Percentiles rank a stretch among this genome's conserved stretches.
Conservation (phyloP, 768 basidiomycete genomes). For the Suillus clintonianus region DNA sequence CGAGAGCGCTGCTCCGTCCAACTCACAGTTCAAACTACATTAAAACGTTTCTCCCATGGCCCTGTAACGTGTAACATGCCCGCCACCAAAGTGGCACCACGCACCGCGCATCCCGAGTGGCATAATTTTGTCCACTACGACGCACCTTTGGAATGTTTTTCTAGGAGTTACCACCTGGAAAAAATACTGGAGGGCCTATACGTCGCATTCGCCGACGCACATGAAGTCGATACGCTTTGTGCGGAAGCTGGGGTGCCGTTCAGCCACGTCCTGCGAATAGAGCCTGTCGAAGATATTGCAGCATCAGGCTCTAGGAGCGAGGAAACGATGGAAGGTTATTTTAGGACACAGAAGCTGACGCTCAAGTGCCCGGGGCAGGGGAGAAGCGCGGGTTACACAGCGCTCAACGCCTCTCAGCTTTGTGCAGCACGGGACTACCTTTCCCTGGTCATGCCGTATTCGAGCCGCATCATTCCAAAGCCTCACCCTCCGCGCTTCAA, state of each 20-base stretch:
- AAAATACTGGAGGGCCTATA: conserved; percentile 15
- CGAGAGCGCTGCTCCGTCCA: conserved; percentile 8
- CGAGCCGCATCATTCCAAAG: conserved; percentile 4
- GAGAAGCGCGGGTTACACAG: conserved; percentile 9
- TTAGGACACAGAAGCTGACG: conserved; percentile 1
- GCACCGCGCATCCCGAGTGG: conserved; percentile 1
- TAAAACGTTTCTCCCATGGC: conserved; percentile 2
- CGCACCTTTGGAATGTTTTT: background rate
- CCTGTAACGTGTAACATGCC: background rate
- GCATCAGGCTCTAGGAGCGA: background rate
- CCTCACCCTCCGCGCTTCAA: conserved; percentile 1
- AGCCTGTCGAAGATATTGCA: background rate
- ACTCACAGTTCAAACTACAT: conserved; percentile 12
- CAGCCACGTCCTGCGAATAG: conserved; percentile 22
- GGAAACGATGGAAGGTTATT: background rate
- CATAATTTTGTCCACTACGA: background rate
- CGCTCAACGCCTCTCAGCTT: conserved; percentile 37
- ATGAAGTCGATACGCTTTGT: conserved; percentile 11
- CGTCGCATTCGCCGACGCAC: conserved; percentile 20
- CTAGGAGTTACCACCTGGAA: conserved; percentile 8
- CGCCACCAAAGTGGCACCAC: background rate
- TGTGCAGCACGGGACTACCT: conserved; percentile 46
- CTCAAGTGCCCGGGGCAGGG: background rate
- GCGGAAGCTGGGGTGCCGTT: conserved; percentile 13
- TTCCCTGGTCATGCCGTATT: conserved; percentile 39